These are phyloP conservation scores for Tetrastigma voinierianum DNA, from an alignment of 164 flowering plant genomes.

Conservation along the genomic window DNA sequence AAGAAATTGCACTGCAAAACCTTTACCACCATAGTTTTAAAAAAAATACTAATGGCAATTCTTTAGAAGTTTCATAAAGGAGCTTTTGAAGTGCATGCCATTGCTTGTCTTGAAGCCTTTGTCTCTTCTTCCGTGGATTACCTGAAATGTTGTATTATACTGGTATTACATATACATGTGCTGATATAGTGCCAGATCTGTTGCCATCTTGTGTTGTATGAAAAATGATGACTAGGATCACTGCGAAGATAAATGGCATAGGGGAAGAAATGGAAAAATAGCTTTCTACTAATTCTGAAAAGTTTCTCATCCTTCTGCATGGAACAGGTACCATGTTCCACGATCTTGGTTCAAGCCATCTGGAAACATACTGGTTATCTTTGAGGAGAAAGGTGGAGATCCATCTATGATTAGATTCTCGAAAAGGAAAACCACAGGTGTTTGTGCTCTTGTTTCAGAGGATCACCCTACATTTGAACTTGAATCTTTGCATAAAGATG, in stretches of 20 bases:
- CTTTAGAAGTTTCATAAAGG: too few relatives aligned
- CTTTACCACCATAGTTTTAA: too few relatives aligned
- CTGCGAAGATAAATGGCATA: neutral
- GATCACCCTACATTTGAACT: constrained; percentile 47
- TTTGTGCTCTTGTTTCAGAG: constrained; percentile 57
- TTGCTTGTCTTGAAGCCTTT: too few relatives aligned
- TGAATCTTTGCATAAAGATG: constrained; percentile 26
- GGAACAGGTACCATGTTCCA: constrained; percentile 91
- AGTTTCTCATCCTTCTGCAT: constrained; percentile 10
- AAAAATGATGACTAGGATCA: neutral
- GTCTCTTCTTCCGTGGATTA: too few relatives aligned
- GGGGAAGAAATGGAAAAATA: neutral
- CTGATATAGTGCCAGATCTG: too few relatives aligned
- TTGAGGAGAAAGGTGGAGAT: constrained; percentile 97
- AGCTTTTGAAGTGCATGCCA: too few relatives aligned
- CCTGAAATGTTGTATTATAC: too few relatives aligned
- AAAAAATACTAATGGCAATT: too few relatives aligned
- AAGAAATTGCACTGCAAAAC: too few relatives aligned
- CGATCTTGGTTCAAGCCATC: constrained; percentile 96
- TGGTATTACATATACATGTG: too few relatives aligned
- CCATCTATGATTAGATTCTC: constrained; percentile 71
- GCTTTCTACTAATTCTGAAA: neutral
- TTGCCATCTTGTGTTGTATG: too few relatives aligned
- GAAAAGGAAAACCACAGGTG: constrained; percentile 48
- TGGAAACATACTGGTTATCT: constrained; percentile 78